phyloP scores from a whole-genome alignment of 2,329 filamentous ascomycete species.

The Trichoderma afroharzianum region DNA sequence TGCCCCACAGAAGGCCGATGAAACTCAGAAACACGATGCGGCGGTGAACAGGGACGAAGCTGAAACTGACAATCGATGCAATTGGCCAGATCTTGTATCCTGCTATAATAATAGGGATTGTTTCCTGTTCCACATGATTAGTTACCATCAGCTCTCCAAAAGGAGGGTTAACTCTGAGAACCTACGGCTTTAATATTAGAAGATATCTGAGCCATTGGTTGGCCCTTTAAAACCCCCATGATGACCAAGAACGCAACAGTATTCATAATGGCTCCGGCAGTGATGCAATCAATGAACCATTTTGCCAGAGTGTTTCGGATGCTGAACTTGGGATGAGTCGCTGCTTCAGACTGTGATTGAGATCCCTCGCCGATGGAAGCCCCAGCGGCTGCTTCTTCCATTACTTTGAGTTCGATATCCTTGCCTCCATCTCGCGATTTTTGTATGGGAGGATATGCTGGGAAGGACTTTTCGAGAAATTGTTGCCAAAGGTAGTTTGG shows the following conservation, averaged over 20 bases:
- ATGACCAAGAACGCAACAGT: conserved; percentile 45
- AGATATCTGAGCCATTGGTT: conserved; percentile 34
- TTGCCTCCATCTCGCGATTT: conserved; percentile 15
- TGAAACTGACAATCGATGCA: conserved; percentile 49
- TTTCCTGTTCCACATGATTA: conserved; percentile 33
- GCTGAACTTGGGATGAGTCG: conserved; percentile 33
- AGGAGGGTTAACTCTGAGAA: not conserved
- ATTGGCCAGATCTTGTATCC: conserved; percentile 52
- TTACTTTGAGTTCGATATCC: conserved; percentile 30
- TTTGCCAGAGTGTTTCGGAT: conserved; percentile 43
- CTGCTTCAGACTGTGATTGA: not conserved
- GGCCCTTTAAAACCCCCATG: conserved; percentile 45
- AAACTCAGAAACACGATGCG: conserved; percentile 49
- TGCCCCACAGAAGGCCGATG: conserved; percentile 47
- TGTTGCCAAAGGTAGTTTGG: conserved; percentile 58
- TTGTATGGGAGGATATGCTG: conserved; percentile 36
- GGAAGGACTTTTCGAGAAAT: conserved; percentile 50
- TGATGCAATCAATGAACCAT: conserved; percentile 51
- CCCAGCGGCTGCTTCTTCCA: conserved; percentile 23
- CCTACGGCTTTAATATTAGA: conserved; percentile 37
- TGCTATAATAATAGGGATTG: conserved; percentile 45
- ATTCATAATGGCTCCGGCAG: conserved; percentile 44
- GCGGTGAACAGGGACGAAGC: conserved; percentile 45
- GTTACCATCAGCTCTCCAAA: not conserved
- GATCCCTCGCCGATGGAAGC: not conserved